Evolutionary conservation across 148 eudicot genomes (phyloP).

Genomic region (Rhododendron henanense): DNA sequence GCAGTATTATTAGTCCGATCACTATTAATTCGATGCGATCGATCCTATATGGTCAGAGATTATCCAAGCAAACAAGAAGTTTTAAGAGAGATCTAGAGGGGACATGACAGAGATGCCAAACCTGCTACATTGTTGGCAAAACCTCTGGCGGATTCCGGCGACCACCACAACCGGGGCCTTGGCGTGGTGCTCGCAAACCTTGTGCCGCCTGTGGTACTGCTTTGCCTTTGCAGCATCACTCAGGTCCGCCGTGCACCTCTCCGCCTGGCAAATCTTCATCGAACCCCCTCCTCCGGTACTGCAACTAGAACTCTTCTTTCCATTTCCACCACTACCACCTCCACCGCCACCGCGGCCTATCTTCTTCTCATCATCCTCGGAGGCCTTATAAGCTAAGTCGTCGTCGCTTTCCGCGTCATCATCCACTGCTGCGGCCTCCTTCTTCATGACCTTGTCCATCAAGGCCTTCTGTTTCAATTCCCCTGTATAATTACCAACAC

Average conservation of each 20-base stretch:
- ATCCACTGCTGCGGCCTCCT: slow-evolving; percentile 26
- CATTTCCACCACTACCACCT: not conserved
- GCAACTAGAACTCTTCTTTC: not conserved
- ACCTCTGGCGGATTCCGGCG: slow-evolving; percentile 42
- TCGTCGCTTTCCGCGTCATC: slow-evolving; percentile 10
- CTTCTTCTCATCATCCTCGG: slow-evolving; percentile 11
- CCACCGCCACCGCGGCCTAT: not conserved
- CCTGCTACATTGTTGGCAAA: slow-evolving; percentile 67
- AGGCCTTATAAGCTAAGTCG: not conserved
- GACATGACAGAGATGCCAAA: not conserved
- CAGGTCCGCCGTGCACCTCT: slow-evolving; percentile 38
- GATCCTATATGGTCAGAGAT: not conserved
- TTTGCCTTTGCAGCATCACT: slow-evolving; percentile 24
- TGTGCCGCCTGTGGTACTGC: slow-evolving; percentile 46
- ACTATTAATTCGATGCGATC: too few species aligned
- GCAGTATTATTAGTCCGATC: too few species aligned
- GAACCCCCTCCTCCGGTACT: not conserved
- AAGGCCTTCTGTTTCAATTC: not conserved
- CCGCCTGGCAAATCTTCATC: slow-evolving; percentile 34
- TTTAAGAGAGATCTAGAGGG: not conserved
- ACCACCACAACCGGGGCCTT: slow-evolving; percentile 43
- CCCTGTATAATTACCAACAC: not conserved
- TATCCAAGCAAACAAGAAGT: not conserved
- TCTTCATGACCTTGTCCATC: slow-evolving; percentile 8
- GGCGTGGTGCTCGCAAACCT: slow-evolving; percentile 49